Evolutionary conservation across 2,329 filamentous ascomycete species (phyloP), one percentile per base, ranked within the genome.

Genomic region (Penicillium glabrum): DNA sequence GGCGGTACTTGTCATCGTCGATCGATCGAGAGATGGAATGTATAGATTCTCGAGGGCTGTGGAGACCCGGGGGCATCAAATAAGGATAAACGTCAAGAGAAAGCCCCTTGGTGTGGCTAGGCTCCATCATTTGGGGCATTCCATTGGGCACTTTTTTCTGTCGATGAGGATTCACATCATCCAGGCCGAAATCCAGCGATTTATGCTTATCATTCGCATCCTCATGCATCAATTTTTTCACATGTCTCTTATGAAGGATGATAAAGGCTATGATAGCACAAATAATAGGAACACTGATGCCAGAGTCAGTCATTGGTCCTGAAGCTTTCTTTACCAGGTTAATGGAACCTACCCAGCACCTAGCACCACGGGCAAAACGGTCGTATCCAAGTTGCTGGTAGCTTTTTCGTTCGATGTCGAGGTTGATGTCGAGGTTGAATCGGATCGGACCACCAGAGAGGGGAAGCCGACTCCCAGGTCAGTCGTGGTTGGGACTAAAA

Each of bases 161-260:
- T 24, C 70, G 69, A 79, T 46, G 62, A 41, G 54, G 69, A 61
- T 37, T 69, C 59, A 79, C 73, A 31, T 79, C 74, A 55, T 89
- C 91, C 69, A 97, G 76, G 35, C 95, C 95, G 71, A 97, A 99
- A 73, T 99, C 95, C 70, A 98, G 83, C 0, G 91, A 95, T 70
- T 89, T 93, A 75, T 96, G 91, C 64, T 91, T 90, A 74, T 97
- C 93, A 61, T 89, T 86, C 19, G 83, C 82, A 76, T 99, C 95
- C 76, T 99, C 95, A 57, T 82, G 78, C 54, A 81, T 80, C 61
- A 91, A 81, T 67, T 86, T 91, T 71, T 83, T 86, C 39, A 90
- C 77, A 67, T 91, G 89, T 72, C 91, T 84, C 51, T 91, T 86
- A 71, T 97, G 93, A 35, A 99, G 82, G 69, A 87, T 88, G 62